Conservation (phyloP, 2,329 filamentous ascomycete species). For the Colletotrichum somersetense region DNA sequence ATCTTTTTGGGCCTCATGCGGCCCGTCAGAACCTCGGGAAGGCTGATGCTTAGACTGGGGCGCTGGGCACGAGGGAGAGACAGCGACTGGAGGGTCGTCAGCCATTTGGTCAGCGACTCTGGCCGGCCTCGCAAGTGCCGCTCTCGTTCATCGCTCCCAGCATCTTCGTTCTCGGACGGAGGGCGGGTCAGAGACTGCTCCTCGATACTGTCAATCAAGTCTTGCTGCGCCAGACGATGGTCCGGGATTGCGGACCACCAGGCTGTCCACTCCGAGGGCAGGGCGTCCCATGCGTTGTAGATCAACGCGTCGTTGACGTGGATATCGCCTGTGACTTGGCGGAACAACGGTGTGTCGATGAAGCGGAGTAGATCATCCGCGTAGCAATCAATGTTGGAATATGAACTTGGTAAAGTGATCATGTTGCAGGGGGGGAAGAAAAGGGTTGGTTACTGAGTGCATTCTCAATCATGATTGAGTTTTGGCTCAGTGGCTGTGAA, state of each 20-base stretch:
- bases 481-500: not conserved
- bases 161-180: fast-evolving
- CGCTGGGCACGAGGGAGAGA: conserved; percentile 43
- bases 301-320: conserved; percentile 52
- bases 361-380: conserved; percentile 45
- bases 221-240: conserved; percentile 48
- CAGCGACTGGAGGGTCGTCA: conserved; percentile 3
- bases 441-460: fast-evolving
- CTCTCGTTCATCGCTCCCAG: fast-evolving
- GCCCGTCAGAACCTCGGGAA: conserved; percentile 44
- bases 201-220: conserved; percentile 48
- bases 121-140: not conserved
- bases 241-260: conserved; percentile 49
- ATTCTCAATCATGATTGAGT: too few relatives aligned
- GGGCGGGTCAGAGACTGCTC: conserved; percentile 31
- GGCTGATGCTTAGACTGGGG: conserved; percentile 22
- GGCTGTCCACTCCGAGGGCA: conserved; percentile 49
- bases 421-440: not conserved
- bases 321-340: conserved; percentile 51
- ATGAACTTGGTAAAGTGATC: not conserved
- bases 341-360: conserved; percentile 47
- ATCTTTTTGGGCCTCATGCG: conserved; percentile 51
- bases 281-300: conserved; percentile 47
- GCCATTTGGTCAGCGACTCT: conserved; percentile 22
- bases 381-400: conserved; percentile 29